Base-by-base conservation (phyloP, 805 yeast genomes). In the Wickerhamiella slavikovae region DNA sequence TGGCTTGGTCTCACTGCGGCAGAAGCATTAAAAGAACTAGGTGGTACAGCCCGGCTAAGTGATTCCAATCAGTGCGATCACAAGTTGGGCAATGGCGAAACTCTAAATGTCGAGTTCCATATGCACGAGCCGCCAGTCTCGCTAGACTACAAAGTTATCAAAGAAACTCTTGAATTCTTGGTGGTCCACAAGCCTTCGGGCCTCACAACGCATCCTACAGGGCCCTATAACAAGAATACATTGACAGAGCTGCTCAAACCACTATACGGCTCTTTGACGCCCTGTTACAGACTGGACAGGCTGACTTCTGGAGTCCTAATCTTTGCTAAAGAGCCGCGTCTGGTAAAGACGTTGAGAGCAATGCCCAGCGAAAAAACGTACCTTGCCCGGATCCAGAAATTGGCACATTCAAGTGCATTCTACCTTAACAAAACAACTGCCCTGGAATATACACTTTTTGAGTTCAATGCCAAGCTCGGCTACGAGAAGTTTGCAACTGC, bases 181-280 rank as follows among this genome's bases (percentile, higher is more conserved):
- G 91, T 77, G 3, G 69, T 89, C 16, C 89, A 85, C 50, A 85
- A 85, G 39, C 96, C 96, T 0, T 64, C 89, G 5, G 95, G 96
- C 0, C 63, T 85, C 2, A 95, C 98, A 0, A 92, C 78, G 1
- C 98, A 85, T 48, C 96, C 98, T 3, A 75, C 94, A 0, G 96
- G 95, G 3, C 45, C 54, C 35, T 85, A 70, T 51, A 54, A 80
- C 32, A 73, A 64, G 47, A 80, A 89, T 46, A 32, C 48, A 2
- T 38, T 40, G 15, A 42, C 47, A 1, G 48, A 43, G 32, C 16
- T 21, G 27, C 32, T 43, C 31, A 15, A 17, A 9, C 27, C 35
- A 2, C 11, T 9, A 7, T 37, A 17, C 23, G 43, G 43, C 14
- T n/a, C 20, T 3, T 31, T 42, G n/a, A 27, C 18, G 16, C 46